Evolutionary conservation across 2,329 filamentous ascomycete species (phyloP), one percentile per base, ranked within the genome.

Genomic region (Trichoderma sp.): DNA sequence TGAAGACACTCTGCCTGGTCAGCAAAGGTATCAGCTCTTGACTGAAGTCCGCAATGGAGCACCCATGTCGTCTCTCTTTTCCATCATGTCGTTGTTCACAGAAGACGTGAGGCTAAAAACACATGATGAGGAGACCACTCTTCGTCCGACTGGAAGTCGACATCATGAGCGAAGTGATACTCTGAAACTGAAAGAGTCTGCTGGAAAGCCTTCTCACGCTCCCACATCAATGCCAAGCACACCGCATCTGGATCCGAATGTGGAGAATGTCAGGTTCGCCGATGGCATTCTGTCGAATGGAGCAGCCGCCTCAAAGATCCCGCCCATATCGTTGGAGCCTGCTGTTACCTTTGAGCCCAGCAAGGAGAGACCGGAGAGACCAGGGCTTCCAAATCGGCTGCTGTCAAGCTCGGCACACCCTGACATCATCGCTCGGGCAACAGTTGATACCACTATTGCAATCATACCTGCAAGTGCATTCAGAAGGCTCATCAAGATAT

Each of bases 391-490:
- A 14, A 87, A 87, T 77, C 85, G 88, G 74, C 81, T 81, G 18
- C 84, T 86, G 38, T 90, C 91, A 12, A 93, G 92, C 78, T 98
- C 97, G 16, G 95, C 94, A 0, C 97, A 99, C 84, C 97, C 97
- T 12, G 97, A 99, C 81, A 97, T 99, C 77, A 95, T 99, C 78
- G 97, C 96, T n/a, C 91, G 97, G 78, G 97, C 97, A 6, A 97
- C 95, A 18, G 93, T 97, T 29, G 97, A 99, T 82, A 99, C 97
- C 0, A 99, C 97, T 0, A 98, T 99, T 84, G 97, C 97, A 6
- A 97, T 99, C 78, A 99, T 99, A 75, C 97, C 97, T 1, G 97
- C 97, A 1, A 98, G 95, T 82, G 97, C 97, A 4, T 99, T 99
- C 80, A 92, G 95, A 71, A 92, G 97, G 9, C 87, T 99, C 71